Base-by-base conservation (phyloP, 2,329 filamentous ascomycete genomes). In the Tolypocladium tundrense region DNA sequence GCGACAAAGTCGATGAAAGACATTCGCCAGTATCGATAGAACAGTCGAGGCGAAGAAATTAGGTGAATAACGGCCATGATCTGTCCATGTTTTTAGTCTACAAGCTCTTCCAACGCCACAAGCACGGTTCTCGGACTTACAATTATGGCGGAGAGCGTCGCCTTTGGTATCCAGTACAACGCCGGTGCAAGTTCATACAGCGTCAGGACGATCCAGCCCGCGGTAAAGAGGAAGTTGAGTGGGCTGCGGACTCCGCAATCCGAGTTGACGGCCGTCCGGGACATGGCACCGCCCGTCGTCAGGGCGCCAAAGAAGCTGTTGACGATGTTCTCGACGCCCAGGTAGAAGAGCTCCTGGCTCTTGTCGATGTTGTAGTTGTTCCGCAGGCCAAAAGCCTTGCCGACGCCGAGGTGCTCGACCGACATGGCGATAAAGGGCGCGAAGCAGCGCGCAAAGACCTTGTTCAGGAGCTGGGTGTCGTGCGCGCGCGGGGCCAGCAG, bases 141-240 rank as follows among this genome's bases (percentile, higher is more conserved):
- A 61, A 88, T 86, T 60, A 88, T 86, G 2, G 84, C 85, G 1
- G 85, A 79, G 1, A 88, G 74, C 0, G 82, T 85, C 0, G 84
- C 77, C 63, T 86, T 85, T 1, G 85, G 85, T n/a, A 88, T 83
- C 82, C 83, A 88, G 70, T 84, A 86, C 0, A 88, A 75, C 0
- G 81, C 79, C 0, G 79, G 80, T 0, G 80, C 80, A 42, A 87
- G 78, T 59, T 83, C 77, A 65, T 83, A 87, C 33, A 88, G 79
- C 24, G 79, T 83, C 1, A 87, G 68, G 9, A 88, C 71, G 21
- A 88, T 82, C 53, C 85, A 81, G 5, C 77, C 82, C 2, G 83
- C 79, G 0, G 85, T 86, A 57, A 88, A 73, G 27, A 84, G 62
- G 5, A 84, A 84, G 48, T 80, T 84, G 0, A 86, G 71, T 0